Evolutionary conservation across 1,139 yeast genomes (phyloP).

Genomic region (Diutina siamensis): DNA sequence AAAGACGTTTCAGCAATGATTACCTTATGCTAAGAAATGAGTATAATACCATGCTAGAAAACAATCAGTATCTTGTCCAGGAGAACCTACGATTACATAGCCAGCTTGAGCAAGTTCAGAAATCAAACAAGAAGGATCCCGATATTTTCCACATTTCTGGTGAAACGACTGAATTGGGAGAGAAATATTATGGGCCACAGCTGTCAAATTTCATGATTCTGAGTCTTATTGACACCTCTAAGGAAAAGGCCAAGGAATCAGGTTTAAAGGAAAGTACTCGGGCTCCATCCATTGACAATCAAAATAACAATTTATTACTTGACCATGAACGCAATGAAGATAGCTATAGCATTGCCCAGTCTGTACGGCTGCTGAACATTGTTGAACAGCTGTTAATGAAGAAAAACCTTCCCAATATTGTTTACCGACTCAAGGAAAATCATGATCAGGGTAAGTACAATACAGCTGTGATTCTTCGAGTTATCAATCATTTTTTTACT

Average conservation of each 20-base stretch:
- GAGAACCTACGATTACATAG: not conserved
- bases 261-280: slow-evolving; percentile 6
- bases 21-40: not conserved
- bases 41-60: not conserved
- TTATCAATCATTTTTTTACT: slow-evolving; percentile 25
- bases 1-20: not conserved
- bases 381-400: slow-evolving; percentile 20
- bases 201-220: slow-evolving; percentile 37
- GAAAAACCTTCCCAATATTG: slow-evolving; percentile 19
- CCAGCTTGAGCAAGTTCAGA: not conserved
- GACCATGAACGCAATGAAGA: slow-evolving; percentile 4
- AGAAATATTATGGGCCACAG: slow-evolving; percentile 39
- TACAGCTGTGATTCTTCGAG: slow-evolving; percentile 13
- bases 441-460: slow-evolving; percentile 9
- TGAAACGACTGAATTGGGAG: slow-evolving; percentile 16
- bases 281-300: not conserved
- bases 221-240: slow-evolving; percentile 12
- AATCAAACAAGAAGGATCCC: not conserved
- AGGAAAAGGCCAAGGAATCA: slow-evolving; percentile 10
- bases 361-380: slow-evolving; percentile 9
- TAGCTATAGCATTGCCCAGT: not conserved
- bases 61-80: not conserved
- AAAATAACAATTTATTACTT: not conserved
- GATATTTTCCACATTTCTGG: slow-evolving; percentile 8
- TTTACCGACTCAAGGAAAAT: slow-evolving; percentile 5